A percentile compares a stretch with the other conserved stretches of the same genome.
Conservation (phyloP, 176 grass and related monocot genomes). For the Bromus sterilis region DNA sequence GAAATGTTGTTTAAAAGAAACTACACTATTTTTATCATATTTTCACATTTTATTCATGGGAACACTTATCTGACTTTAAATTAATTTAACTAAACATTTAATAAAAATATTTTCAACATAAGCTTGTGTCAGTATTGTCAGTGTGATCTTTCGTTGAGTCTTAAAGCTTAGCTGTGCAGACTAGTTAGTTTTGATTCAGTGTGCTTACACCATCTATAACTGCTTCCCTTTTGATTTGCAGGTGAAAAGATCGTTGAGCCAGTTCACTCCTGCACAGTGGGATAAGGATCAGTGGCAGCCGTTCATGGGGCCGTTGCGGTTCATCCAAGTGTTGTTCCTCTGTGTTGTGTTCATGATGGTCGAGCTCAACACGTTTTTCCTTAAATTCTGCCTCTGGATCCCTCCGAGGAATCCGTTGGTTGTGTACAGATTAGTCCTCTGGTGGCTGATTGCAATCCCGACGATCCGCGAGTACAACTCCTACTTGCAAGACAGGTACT, state of each 20-base stretch:
- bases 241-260: conserved; percentile 90
- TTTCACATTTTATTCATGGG: not conserved
- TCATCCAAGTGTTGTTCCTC: conserved; percentile 85
- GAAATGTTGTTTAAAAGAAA: not conserved
- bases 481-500: conserved; percentile 92
- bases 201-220: not conserved
- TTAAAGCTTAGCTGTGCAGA: not conserved
- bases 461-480: conserved; percentile 98
- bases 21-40: not conserved
- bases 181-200: not conserved
- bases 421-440: conserved; percentile 72
- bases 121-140: not conserved
- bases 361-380: conserved; percentile 95
- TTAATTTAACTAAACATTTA: not conserved
- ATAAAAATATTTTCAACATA: not conserved
- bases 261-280: conserved; percentile 94
- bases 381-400: conserved; percentile 93
- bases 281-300: conserved; percentile 98
- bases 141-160: not conserved
- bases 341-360: conserved; percentile 88
- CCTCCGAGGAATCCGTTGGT: conserved; percentile 90
- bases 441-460: conserved; percentile 98
- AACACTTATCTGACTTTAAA: not conserved
- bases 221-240: conserved; percentile 1
- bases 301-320: conserved; percentile 83